Evolutionary conservation across 495 filamentous ascomycete genomes (phyloP).

Genomic region (Penicillium argentinense): DNA sequence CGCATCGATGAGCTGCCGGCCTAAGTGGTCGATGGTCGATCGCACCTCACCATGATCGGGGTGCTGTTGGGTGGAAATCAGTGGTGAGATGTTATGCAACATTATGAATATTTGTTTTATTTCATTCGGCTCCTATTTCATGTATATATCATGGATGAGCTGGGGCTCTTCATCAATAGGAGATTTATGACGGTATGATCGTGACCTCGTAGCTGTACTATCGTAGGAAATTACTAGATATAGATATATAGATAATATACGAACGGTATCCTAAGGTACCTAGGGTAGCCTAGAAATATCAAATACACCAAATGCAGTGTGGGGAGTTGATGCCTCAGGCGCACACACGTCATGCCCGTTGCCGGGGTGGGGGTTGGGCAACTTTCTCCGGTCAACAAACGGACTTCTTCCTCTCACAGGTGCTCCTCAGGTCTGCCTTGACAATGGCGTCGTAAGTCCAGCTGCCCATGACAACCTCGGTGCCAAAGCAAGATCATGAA

Average conservation of each 20-base stretch:
- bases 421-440: constrained; percentile 13
- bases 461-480: neutral
- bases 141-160: constrained; percentile 31
- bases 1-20: constrained; percentile 39
- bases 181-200: too few relatives aligned
- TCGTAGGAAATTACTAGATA: neutral
- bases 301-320: neutral
- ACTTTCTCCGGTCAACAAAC: constrained; percentile 40
- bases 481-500: too few relatives aligned
- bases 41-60: too few relatives aligned
- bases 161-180: constrained; percentile 17
- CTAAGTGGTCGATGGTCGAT: constrained; percentile 9
- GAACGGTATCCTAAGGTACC: too few relatives aligned
- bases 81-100: too few relatives aligned
- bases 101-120: too few relatives aligned
- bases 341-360: constrained; percentile 39
- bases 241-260: too few relatives aligned
- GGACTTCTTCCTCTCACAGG: constrained; percentile 9
- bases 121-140: constrained; percentile 10
- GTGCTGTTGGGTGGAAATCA: too few relatives aligned
- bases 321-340: constrained; percentile 24
- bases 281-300: too few relatives aligned
- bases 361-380: constrained; percentile 31
- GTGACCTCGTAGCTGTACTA: neutral
- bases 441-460: constrained; percentile 47